Evolutionary conservation across 306 rosid genomes (phyloP).

Genomic region (Heteromeles arbutifolia): DNA sequence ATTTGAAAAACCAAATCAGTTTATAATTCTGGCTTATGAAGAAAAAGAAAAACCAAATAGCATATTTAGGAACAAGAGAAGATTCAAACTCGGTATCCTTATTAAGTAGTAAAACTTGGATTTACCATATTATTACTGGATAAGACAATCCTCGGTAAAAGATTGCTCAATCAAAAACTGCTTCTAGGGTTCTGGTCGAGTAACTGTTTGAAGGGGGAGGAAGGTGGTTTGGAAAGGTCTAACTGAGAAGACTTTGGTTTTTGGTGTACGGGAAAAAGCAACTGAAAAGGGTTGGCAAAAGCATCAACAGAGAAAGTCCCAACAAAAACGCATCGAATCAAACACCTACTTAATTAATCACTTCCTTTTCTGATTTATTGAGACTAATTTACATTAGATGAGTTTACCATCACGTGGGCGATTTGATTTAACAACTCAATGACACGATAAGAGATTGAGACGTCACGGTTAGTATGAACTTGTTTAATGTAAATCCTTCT

Average conservation of each 20-base stretch:
- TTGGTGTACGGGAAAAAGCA: conserved; percentile 9
- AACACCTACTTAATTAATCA: conserved; percentile 34
- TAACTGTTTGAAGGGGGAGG: background rate
- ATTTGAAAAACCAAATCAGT: no score
- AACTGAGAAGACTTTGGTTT: conserved; percentile 20
- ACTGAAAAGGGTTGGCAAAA: conserved; percentile 43
- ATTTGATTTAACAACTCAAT: no score
- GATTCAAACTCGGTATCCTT: background rate
- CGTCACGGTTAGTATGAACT: background rate
- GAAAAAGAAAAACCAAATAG: no score
- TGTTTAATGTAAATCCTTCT: no score
- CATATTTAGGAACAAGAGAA: no score
- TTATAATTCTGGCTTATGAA: no score
- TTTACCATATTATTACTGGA: background rate
- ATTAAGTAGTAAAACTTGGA: background rate
- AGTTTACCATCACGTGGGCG: accelerated
- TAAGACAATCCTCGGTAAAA: background rate
- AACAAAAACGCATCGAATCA: conserved; percentile 68
- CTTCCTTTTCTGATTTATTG: background rate
- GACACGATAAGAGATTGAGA: no score
- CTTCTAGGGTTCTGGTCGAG: background rate
- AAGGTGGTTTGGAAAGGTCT: conserved; percentile 18
- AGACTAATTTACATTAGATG: no score
- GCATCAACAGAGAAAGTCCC: conserved; percentile 31
- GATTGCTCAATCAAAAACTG: background rate